Evolutionary conservation across 495 filamentous ascomycete genomes (phyloP), one percentile per base, ranked within the genome.

Genomic region (Margaritispora aquatica): DNA sequence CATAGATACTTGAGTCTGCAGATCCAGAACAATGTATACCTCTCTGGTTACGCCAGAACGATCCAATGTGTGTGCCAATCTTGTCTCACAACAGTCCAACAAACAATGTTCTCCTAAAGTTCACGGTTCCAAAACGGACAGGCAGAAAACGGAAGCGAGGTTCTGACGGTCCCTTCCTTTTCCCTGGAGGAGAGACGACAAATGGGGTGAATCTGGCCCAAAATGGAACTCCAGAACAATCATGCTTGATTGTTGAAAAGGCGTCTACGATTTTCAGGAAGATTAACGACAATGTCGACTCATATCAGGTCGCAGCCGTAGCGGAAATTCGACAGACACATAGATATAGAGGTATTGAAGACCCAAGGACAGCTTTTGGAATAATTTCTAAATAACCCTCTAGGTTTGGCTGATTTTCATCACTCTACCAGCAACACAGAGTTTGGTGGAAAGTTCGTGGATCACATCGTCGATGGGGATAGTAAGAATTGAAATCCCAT

Each of bases 91-190:
- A 84, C 63, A 75, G 84, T 5, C 63, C 77, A 31, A 87, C 91
- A 2, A 88, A 88, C 62, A 94, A 96, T 64, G 69, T 97, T 26
- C 76, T 97, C 22, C 76, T 98, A 23, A 91, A 92, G 72, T 78
- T 98, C 48, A 90, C 87, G 0, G 84, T 96, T 1, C 95, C 95
- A 0, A 93, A 88, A 70, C 75, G 88, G 47, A 95, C 90, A 5
- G 90, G 92, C 2, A 81, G 90, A 47, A 96, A 89, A 69, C 82
- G 90, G 27, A 94, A 90, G 71, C 75, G 84, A 49, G 90, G 88
- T 7, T 85, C 83, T 8, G 64, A 82, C 57, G 87, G 78, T 27
- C 86, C 86, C 1, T 96, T 87, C 64, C 23, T 29, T 1, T 49
- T 34, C 24, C 20, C 47, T 0, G 34, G n/a, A 22, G 36, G 5